Conservation (phyloP, 768 basidiomycete genomes). For the Lactarius vividus region DNA sequence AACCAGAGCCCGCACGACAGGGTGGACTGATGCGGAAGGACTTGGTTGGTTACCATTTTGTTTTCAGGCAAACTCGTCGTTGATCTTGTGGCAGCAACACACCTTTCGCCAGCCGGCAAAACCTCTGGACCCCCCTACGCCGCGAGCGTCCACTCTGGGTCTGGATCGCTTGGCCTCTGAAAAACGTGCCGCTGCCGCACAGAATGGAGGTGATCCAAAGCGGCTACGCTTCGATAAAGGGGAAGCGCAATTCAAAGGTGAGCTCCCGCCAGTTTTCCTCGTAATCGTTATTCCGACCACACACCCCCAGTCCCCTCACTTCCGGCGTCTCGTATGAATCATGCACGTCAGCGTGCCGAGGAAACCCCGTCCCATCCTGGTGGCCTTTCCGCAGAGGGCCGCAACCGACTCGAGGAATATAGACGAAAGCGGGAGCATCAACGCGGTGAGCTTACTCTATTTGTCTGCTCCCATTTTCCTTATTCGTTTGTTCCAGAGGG, state of each 20-base stretch:
- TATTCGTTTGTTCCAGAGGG: slow-evolving; percentile 51
- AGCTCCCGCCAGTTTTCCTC: slow-evolving; percentile 22
- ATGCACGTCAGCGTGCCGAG: slow-evolving; percentile 70
- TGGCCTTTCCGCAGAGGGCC: slow-evolving; percentile 76
- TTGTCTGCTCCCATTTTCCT: not conserved
- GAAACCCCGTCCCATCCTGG: slow-evolving; percentile 95
- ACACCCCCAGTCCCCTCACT: slow-evolving; percentile 67
- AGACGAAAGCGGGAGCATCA: slow-evolving; percentile 67
- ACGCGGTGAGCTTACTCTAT: slow-evolving; percentile 44
- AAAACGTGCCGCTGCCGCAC: slow-evolving; percentile 58
- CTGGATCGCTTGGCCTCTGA: slow-evolving; percentile 86
- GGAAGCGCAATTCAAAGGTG: slow-evolving; percentile 87
- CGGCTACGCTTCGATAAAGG: slow-evolving; percentile 55
- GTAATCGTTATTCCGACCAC: not conserved
- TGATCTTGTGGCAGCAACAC: slow-evolving; percentile 48
- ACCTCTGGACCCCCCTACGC: slow-evolving; percentile 72
- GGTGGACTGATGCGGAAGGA: slow-evolving; percentile 78
- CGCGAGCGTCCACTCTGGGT: slow-evolving; percentile 77
- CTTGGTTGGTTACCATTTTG: slow-evolving; percentile 42
- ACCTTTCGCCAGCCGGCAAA: slow-evolving; percentile 76
- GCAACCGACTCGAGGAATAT: slow-evolving; percentile 73
- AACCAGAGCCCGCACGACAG: slow-evolving; percentile 70
- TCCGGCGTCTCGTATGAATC: slow-evolving; percentile 55
- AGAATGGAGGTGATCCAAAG: slow-evolving; percentile 58
- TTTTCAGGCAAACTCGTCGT: slow-evolving; percentile 7